phyloP scores from a whole-genome alignment of 768 basidiomycete genomes.

The Tulasnella sp. region DNA sequence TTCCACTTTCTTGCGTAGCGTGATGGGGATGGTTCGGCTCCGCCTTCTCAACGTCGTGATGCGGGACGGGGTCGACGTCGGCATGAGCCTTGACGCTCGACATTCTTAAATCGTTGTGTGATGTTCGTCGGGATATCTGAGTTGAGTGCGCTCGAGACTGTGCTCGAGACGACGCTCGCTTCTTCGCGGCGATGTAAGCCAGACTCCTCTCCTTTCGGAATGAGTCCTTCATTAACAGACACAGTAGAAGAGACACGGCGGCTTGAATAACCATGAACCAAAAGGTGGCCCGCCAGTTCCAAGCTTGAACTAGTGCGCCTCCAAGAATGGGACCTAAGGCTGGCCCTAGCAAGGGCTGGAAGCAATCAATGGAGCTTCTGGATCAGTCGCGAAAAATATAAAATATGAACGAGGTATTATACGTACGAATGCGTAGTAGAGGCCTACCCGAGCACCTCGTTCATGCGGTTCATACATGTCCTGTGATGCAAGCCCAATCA shows the following conservation, averaged over 20 bases:
- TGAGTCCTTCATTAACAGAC: conserved; percentile 68
- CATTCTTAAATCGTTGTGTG: conserved; percentile 2
- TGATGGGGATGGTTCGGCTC: neutral
- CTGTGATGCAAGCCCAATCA: neutral
- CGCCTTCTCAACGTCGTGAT: neutral
- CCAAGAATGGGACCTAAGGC: conserved; percentile 60
- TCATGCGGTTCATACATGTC: conserved; percentile 68
- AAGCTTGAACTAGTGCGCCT: conserved; percentile 51
- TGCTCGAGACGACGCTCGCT: conserved; percentile 27
- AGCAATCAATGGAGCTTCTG: conserved; percentile 12
- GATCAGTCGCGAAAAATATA: conserved; percentile 24
- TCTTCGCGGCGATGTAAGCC: conserved; percentile 59
- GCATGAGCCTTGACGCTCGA: neutral
- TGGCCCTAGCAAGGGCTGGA: conserved; percentile 26
- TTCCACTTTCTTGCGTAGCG: neutral
- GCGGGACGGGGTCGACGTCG: neutral
- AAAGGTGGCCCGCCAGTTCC: conserved; percentile 71
- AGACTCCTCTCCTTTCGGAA: conserved; percentile 74
- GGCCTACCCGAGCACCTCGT: conserved; percentile 66
- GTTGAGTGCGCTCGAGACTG: conserved; percentile 21
- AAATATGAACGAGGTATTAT: conserved; percentile 54
- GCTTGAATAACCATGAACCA: conserved; percentile 67
- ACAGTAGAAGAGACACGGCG: conserved; percentile 41
- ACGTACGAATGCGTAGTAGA: conserved; percentile 53
- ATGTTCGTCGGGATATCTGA: conserved; percentile 18